phyloP scores from a whole-genome alignment of 352 stramenopile genomes.

The Pythium utonaiense region DNA sequence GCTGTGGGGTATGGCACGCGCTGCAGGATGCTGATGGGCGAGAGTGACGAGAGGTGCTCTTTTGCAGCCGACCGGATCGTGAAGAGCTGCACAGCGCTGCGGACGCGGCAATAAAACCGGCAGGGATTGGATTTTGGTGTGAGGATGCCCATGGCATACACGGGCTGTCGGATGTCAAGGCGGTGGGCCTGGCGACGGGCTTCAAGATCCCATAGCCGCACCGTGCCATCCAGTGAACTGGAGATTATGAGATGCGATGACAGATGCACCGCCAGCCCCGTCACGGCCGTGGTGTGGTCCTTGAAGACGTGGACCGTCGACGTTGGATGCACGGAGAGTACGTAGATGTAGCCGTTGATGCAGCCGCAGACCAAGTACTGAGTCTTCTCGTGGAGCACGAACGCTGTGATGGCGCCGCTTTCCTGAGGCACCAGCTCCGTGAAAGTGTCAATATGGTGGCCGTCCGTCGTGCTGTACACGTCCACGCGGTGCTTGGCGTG shows the following conservation, averaged over 20 bases:
- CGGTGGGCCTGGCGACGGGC: conserved; percentile 57
- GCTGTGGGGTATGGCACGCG: conserved; percentile 37
- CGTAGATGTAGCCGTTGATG: conserved; percentile 48
- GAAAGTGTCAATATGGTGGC: conserved; percentile 46
- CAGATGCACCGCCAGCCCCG: conserved; percentile 44
- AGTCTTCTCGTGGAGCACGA: conserved; percentile 60
- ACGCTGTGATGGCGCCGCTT: conserved; percentile 56
- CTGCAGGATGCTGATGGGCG: conserved; percentile 53
- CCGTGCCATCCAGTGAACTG: conserved; percentile 62
- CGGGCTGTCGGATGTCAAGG: conserved; percentile 42
- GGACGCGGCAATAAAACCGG: conserved; percentile 59
- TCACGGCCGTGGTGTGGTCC: conserved; percentile 60
- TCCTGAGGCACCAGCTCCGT: conserved; percentile 45
- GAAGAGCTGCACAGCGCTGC: conserved; percentile 52
- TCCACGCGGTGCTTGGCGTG: conserved; percentile 46
- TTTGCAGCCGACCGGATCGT: conserved; percentile 67
- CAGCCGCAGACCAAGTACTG: conserved; percentile 66
- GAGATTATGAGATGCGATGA: conserved; percentile 58
- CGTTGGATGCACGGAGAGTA: conserved; percentile 54
- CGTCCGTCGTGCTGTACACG: conserved; percentile 50
- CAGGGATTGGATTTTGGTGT: conserved; percentile 30
- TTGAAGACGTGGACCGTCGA: conserved; percentile 64
- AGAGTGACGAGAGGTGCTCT: conserved; percentile 55
- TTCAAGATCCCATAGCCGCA: conserved; percentile 69
- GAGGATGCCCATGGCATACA: conserved; percentile 48